phyloP scores from a whole-genome alignment of 2,329 filamentous ascomycete species.

The Rhynchosporium graminicola region DNA sequence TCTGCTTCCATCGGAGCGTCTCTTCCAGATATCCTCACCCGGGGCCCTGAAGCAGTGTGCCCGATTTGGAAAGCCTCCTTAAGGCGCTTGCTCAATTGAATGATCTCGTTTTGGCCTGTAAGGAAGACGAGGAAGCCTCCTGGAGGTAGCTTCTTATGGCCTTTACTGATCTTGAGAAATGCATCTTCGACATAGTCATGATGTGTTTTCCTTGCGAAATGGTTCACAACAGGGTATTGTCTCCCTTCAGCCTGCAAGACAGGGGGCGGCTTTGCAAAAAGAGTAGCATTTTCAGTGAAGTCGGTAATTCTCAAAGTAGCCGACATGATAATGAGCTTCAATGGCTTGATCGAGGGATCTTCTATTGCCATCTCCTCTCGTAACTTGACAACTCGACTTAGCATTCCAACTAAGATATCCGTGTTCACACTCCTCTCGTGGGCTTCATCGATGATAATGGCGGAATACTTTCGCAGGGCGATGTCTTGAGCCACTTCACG shows the following conservation, averaged over 20 bases:
- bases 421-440: slow-evolving; percentile 98
- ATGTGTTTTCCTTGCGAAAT: slow-evolving; percentile 82
- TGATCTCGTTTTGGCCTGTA: slow-evolving; percentile 91
- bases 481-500: slow-evolving; percentile 91
- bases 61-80: slow-evolving; percentile 60
- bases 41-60: slow-evolving; percentile 56
- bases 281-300: slow-evolving; percentile 77
- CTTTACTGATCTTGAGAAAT: slow-evolving; percentile 82
- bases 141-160: slow-evolving; percentile 85
- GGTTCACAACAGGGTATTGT: slow-evolving; percentile 85
- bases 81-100: slow-evolving; percentile 75
- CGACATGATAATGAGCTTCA: slow-evolving; percentile 98
- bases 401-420: slow-evolving; percentile 95
- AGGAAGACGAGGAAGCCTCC: slow-evolving; percentile 93
- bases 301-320: slow-evolving; percentile 90
- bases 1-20: slow-evolving; percentile 82
- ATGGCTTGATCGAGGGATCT: slow-evolving; percentile 68
- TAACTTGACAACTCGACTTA: slow-evolving; percentile 87
- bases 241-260: slow-evolving; percentile 88
- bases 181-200: slow-evolving; percentile 90
- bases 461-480: slow-evolving; percentile 84
- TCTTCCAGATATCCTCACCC: slow-evolving; percentile 72
- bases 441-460: slow-evolving; percentile 92
- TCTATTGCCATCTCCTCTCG: slow-evolving; percentile 74
- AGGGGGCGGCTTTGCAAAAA: slow-evolving; percentile 79